Evolutionary conservation across 805 yeast genomes (phyloP).

Genomic region (Lipomyces yamanashiensis): DNA sequence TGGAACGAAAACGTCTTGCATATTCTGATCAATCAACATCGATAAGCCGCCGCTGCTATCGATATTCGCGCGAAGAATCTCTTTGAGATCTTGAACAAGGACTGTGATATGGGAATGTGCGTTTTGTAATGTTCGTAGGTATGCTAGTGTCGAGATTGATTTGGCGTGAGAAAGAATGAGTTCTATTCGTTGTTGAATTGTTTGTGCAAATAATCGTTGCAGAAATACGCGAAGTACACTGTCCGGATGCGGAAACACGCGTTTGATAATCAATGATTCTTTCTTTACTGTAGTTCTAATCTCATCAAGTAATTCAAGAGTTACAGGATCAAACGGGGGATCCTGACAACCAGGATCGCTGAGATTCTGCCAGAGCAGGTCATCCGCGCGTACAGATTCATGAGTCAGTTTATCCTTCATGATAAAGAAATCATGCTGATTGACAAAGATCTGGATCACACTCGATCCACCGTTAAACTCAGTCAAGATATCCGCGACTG

Average conservation of each 20-base stretch:
- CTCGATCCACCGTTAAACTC: constrained; percentile 85
- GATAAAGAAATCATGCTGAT: constrained; percentile 73
- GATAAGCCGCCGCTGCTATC: constrained; percentile 51
- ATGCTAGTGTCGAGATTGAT: constrained; percentile 68
- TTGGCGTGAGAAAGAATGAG: constrained; percentile 65
- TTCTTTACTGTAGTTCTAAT: constrained; percentile 63
- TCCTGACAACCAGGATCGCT: constrained; percentile 61
- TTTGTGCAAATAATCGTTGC: constrained; percentile 76
- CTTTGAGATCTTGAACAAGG: constrained; percentile 68
- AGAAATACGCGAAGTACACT: constrained; percentile 71
- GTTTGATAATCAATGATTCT: constrained; percentile 73
- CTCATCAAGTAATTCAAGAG: constrained; percentile 59
- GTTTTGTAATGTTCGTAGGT: constrained; percentile 73
- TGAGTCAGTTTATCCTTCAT: constrained; percentile 52
- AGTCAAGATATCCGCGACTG: constrained; percentile 65
- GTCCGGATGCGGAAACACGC: constrained; percentile 71
- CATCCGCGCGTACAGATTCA: constrained; percentile 42
- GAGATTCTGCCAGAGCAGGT: constrained; percentile 58
- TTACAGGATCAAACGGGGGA: constrained; percentile 56
- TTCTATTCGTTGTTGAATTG: constrained; percentile 54
- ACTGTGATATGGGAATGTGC: constrained; percentile 63
- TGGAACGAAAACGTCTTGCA: constrained; percentile 72
- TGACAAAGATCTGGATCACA: constrained; percentile 80
- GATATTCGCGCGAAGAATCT: constrained; percentile 51
- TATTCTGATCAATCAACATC: constrained; percentile 67